Evolutionary conservation across 2,329 filamentous ascomycete species (phyloP).

Genomic region (Aphanoascus verrucosus): DNA sequence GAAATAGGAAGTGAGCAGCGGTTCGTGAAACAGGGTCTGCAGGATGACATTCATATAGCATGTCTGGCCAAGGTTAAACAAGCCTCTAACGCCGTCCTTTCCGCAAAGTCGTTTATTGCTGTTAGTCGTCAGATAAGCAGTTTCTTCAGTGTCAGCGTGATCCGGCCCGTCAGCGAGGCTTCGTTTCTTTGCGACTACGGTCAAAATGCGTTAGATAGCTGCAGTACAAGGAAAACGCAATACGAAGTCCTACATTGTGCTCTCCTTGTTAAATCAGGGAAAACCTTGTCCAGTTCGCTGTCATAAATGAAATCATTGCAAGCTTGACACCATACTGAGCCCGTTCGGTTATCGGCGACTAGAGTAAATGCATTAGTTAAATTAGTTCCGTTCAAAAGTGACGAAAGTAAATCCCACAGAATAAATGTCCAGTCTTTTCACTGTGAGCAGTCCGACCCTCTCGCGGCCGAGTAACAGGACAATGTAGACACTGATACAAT

Average conservation of each 20-base stretch:
- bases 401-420: conserved; percentile 26
- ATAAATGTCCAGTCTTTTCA: conserved; percentile 31
- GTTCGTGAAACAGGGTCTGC: conserved; percentile 88
- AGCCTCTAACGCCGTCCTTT: conserved; percentile 75
- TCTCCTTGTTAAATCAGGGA: conserved; percentile 16
- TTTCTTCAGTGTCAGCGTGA: conserved; percentile 47
- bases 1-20: conserved; percentile 82
- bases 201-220: background rate
- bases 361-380: conserved; percentile 11
- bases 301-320: conserved; percentile 37
- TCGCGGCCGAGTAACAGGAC: conserved; percentile 25
- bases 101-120: conserved; percentile 71
- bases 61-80: conserved; percentile 97
- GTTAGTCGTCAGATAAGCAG: conserved; percentile 65
- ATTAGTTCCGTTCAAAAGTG: background rate
- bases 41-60: conserved; percentile 97
- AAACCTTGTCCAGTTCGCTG: conserved; percentile 29
- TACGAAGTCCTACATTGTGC: background rate
- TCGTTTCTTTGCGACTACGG: conserved; percentile 25
- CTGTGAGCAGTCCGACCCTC: conserved; percentile 28
- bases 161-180: conserved; percentile 19
- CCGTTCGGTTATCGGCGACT: conserved; percentile 35
- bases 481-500: conserved; percentile 32
- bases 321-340: conserved; percentile 31
- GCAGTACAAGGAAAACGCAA: background rate